A percentile compares a stretch with the other conserved stretches of the same genome.
Conservation (phyloP, 768 basidiomycete genomes). For the Tephrocybe sp. region DNA sequence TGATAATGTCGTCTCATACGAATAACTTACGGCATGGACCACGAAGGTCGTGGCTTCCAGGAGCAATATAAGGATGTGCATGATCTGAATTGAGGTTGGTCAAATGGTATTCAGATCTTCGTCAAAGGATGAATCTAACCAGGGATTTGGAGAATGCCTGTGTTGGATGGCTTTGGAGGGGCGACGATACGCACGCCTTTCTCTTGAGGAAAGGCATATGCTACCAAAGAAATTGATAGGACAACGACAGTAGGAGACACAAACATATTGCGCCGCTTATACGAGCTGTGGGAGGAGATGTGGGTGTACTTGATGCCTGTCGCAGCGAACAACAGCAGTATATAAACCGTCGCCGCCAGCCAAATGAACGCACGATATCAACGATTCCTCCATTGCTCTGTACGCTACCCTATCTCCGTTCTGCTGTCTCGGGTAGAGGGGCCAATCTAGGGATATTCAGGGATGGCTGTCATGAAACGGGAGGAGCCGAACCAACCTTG, state of each 20-base stretch:
- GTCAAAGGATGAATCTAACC: background rate
- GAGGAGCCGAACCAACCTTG: too few species aligned
- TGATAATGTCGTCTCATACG: background rate
- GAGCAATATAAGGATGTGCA: conserved; percentile 11
- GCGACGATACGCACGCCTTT: background rate
- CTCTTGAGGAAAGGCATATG: background rate
- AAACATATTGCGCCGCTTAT: too few species aligned
- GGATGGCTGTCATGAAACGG: too few species aligned
- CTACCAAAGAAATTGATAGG: background rate
- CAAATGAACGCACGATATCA: too few species aligned
- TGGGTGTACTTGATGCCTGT: too few species aligned
- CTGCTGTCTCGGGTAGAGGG: too few species aligned
- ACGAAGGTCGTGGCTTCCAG: conserved; percentile 7
- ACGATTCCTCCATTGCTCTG: too few species aligned
- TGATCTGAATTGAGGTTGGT: conserved; percentile 1
- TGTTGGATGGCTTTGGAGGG: background rate
- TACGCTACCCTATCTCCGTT: too few species aligned
- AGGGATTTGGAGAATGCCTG: background rate
- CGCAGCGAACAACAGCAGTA: too few species aligned
- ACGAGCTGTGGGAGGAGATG: too few species aligned
- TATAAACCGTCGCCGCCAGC: too few species aligned
- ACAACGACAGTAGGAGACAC: background rate
- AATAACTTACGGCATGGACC: conserved; percentile 15
- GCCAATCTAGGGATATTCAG: too few species aligned
- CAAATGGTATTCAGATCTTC: background rate